Base-by-base conservation (phyloP, 306 rosid genomes). In the Dryas drummondii region DNA sequence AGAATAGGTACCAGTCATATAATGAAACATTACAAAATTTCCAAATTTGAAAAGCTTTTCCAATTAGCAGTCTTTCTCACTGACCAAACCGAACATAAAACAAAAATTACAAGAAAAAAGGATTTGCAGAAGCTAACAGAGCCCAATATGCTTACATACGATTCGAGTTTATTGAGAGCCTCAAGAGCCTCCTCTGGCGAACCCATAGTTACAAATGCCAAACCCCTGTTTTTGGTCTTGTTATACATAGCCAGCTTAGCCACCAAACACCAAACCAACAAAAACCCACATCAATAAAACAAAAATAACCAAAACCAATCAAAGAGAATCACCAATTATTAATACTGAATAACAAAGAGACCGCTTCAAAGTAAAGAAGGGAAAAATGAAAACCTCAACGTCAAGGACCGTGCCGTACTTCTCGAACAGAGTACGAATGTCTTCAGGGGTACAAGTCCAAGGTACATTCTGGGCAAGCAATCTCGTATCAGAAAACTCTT, bases 201-300 rank as follows among this genome's bases (percentile, higher is more conserved):
- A 58, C 87, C 86, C 99, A 94, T 92, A 66, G 92, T 86, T 40
- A 94, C 96, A 79, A 94, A 94, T n/a, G 99, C 99, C 88, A 94
- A 86, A 51, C 98, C 99, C 72, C 98, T 88, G 75, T 86, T 94
- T 81, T 83, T 87, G 66, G 66, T 77, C 86, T 89, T 92, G 82
- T 84, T 87, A 77, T 82, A 84, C 98, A 92, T 92, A 0, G 98
- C 87, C 72, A 94, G 87, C 99, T 91, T 49, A 75, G 55, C 58
- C 65, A 50, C 66, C 52, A 51, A 55, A 52, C 26, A 47, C 19
- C 62, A 71, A 58, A 49, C 76, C 71, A 76, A 73, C 60, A 76
- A 13, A 67, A 76, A 61, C 74, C 41, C 64, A 68, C 44, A 61
- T 84, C 66, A 85, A 77, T 75, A 16, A 57, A 73, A 40, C 50